Evolutionary conservation across 192 early-diverging fungal species (phyloP).

Genomic region (Entomortierella lignicola): DNA sequence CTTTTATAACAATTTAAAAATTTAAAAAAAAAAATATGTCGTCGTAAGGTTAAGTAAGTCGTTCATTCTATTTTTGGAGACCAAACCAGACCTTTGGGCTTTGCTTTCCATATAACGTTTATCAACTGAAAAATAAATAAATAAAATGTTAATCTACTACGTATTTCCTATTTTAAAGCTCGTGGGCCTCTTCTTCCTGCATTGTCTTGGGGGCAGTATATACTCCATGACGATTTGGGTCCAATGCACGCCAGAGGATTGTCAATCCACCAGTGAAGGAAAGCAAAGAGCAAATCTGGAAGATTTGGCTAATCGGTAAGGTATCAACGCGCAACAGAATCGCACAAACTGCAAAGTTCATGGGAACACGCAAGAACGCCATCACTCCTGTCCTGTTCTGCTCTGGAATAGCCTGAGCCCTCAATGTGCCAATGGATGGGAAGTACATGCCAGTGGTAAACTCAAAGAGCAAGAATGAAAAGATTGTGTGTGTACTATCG

Average conservation of each 20-base stretch:
- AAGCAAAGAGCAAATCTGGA: constrained; percentile 65
- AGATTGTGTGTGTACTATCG: constrained; percentile 31
- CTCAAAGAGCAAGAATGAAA: constrained; percentile 66
- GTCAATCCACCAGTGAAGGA: constrained; percentile 53
- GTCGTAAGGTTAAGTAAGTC: too few relatives aligned
- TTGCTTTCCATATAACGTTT: too few relatives aligned
- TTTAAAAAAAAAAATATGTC: too few relatives aligned
- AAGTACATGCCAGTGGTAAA: constrained; percentile 67
- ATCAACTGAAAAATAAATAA: too few relatives aligned
- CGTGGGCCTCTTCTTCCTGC: constrained; percentile 28
- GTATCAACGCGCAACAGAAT: constrained; percentile 59
- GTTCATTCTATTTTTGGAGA: too few relatives aligned
- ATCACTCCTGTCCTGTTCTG: constrained; percentile 68
- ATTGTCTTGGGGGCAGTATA: constrained; percentile 16
- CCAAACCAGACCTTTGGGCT: too few relatives aligned
- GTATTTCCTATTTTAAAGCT: constrained; percentile 1
- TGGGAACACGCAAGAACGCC: constrained; percentile 70
- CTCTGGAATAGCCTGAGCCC: constrained; percentile 66
- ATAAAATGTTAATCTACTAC: not conserved
- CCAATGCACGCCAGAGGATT: constrained; percentile 38
- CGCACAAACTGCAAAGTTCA: constrained; percentile 67
- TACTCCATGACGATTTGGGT: constrained; percentile 19
- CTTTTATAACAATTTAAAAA: too few relatives aligned
- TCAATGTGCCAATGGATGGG: constrained; percentile 62
- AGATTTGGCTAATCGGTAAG: constrained; percentile 54